Conservation (phyloP, 2,329 filamentous ascomycete genomes). For the Chaetomiaceae sp. region DNA sequence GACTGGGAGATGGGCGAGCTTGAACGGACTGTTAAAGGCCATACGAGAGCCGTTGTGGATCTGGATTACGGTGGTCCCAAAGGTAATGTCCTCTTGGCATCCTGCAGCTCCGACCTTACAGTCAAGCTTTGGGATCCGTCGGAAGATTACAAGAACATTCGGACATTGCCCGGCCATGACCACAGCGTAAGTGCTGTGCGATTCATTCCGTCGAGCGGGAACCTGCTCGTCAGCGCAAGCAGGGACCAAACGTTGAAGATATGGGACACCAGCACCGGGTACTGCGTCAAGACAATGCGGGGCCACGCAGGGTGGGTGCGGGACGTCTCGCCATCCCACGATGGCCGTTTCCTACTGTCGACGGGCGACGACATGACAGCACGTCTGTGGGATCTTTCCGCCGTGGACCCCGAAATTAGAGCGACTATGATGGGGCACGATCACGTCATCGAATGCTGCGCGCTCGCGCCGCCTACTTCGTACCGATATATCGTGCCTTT, state of each 20-base stretch:
- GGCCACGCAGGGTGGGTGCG: constrained; percentile 91
- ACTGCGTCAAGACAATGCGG: constrained; percentile 82
- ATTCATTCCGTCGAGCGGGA: constrained; percentile 81
- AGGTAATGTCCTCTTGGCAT: constrained; percentile 69
- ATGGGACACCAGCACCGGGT: constrained; percentile 91
- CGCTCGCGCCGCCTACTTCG: constrained; percentile 71
- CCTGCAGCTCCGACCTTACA: constrained; percentile 81
- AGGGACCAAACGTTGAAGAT: constrained; percentile 79
- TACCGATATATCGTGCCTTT: constrained; percentile 72
- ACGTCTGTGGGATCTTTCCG: constrained; percentile 76
- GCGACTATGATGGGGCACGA: constrained; percentile 80
- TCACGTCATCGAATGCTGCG: constrained; percentile 78
- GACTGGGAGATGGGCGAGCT: constrained; percentile 92
- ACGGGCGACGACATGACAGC: constrained; percentile 77
- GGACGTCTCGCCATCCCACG: constrained; percentile 73
- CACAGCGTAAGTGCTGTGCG: constrained; percentile 85
- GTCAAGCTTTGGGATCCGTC: constrained; percentile 94
- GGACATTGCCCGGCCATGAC: constrained; percentile 84
- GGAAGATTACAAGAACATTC: constrained; percentile 91
- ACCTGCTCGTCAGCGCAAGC: constrained; percentile 79
- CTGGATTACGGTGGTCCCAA: constrained; percentile 85
- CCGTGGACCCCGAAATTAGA: constrained; percentile 63
- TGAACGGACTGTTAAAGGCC: constrained; percentile 84
- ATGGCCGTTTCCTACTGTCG: constrained; percentile 77
- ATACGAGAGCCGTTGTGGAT: constrained; percentile 82